These are phyloP conservation scores for Heritiera littoralis DNA, from an alignment of 345 rosid species.

Conservation along the genomic window DNA sequence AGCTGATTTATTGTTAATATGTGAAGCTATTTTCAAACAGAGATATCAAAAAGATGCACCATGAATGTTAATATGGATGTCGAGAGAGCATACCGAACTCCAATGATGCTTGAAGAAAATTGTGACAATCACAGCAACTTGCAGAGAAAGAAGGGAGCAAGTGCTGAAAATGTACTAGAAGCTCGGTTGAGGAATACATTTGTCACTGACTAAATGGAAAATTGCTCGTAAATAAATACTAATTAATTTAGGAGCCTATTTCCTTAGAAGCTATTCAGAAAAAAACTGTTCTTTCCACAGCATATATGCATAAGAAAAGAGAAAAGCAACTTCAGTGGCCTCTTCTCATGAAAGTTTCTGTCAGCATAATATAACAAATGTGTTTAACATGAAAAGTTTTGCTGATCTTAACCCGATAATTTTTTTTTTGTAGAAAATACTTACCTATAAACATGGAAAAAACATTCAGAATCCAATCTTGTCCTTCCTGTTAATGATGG, in stretches of 20 bases:
- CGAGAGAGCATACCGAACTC: slow-evolving; percentile 40
- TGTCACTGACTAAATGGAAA: neutral
- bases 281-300: neutral
- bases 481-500: neutral
- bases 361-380: neutral
- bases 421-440: neutral
- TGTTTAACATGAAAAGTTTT: neutral
- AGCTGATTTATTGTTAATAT: too few species aligned
- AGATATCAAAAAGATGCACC: neutral
- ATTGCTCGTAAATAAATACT: too few species aligned
- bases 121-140: slow-evolving; percentile 36
- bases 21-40: neutral
- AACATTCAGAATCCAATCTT: neutral
- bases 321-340: neutral
- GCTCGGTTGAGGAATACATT: slow-evolving; percentile 32
- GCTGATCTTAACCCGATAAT: neutral
- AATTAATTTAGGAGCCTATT: too few species aligned
- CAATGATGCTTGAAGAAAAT: slow-evolving; percentile 52
- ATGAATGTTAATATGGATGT: neutral
- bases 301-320: too few species aligned
- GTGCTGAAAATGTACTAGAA: slow-evolving; percentile 42
- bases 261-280: too few species aligned
- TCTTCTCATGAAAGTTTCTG: neutral
- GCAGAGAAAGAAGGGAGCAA: slow-evolving; percentile 40
- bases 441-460: neutral